Conservation (phyloP, 2,329 filamentous ascomycete species). For the Stachybotrys chartarum region DNA sequence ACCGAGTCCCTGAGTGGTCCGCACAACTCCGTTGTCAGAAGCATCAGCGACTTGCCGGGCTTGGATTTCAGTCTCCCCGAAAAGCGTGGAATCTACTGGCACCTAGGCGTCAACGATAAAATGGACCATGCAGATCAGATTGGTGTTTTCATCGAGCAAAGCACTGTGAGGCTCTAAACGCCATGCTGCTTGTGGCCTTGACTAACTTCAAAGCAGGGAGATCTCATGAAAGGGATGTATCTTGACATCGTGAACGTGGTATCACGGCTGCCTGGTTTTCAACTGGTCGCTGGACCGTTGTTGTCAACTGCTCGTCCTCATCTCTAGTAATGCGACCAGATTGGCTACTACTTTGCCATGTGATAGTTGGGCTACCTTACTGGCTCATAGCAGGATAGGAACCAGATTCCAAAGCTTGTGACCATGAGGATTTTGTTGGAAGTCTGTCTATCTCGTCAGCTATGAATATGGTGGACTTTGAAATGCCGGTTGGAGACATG, state of each 20-base stretch:
- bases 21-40: neutral
- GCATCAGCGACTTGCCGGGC: neutral
- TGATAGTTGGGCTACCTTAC: neutral
- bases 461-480: too few species aligned
- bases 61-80: neutral
- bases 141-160: constrained; percentile 2
- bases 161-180: neutral
- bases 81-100: constrained; percentile 4
- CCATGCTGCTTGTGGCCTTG: neutral
- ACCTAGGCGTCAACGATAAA: constrained; percentile 3
- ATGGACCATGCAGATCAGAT: constrained; percentile 5
- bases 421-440: neutral
- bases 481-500: too few species aligned
- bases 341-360: neutral
- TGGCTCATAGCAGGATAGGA: neutral
- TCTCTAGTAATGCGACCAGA: neutral
- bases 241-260: constrained; percentile 3
- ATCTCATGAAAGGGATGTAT: constrained; percentile 3
- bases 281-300: neutral
- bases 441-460: too few species aligned
- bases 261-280: neutral
- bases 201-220: neutral
- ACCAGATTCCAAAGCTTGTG: neutral
- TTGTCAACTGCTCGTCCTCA: neutral
- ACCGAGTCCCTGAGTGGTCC: constrained; percentile 3